Conservation (phyloP, 306 rosid genomes). For the Sesbania bispinosa region DNA sequence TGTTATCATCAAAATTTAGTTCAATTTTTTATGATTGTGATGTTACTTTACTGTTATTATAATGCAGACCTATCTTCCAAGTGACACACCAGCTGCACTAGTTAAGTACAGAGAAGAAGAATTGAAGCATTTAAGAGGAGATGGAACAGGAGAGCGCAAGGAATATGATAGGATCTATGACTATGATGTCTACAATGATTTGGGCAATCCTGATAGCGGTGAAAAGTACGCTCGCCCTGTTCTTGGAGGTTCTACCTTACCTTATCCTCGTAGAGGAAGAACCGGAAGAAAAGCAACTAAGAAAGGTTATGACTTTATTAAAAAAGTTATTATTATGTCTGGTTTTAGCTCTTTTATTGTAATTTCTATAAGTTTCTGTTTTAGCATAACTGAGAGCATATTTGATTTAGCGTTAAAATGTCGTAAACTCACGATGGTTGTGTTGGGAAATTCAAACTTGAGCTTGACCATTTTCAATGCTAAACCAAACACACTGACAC, state of each 20-base stretch:
- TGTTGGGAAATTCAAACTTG: no score
- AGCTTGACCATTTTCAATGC: no score
- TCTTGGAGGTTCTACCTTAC: slow-evolving; percentile 63
- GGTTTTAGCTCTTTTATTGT: no score
- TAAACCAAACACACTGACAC: no score
- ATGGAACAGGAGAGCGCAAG: slow-evolving; percentile 61
- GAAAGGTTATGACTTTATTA: slow-evolving; percentile 37
- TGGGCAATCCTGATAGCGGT: slow-evolving; percentile 55
- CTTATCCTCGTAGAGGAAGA: slow-evolving; percentile 86
- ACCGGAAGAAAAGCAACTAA: slow-evolving; percentile 51
- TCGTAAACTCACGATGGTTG: no score
- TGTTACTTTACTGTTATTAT: no score
- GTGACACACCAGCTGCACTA: slow-evolving; percentile 71
- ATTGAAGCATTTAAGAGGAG: slow-evolving; percentile 57
- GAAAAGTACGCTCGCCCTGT: slow-evolving; percentile 46
- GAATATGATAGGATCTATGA: slow-evolving; percentile 77
- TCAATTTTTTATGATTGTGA: no score
- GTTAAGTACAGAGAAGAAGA: slow-evolving; percentile 54
- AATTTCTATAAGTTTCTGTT: no score
- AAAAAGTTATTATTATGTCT: no score
- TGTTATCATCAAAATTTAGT: no score
- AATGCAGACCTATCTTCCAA: slow-evolving; percentile 77
- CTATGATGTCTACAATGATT: slow-evolving; percentile 71
- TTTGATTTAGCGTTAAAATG: no score
- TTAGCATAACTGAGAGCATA: no score